These are phyloP conservation scores for Tubosaeta brunneosetosa DNA, from an alignment of 768 basidiomycete genomes.

Conservation along the genomic window DNA sequence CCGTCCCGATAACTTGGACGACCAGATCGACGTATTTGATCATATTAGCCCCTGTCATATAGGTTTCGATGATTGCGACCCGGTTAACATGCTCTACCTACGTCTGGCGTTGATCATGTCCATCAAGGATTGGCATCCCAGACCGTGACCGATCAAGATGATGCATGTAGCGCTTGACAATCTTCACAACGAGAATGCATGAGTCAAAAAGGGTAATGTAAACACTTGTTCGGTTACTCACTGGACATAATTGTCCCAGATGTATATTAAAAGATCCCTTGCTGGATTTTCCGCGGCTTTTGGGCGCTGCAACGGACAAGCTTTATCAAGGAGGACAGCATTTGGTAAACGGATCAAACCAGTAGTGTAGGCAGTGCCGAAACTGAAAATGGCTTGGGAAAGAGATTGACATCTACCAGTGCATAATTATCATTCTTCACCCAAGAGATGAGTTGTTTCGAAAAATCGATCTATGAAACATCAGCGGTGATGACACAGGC, in stretches of 20 bases:
- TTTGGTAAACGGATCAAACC: conserved; percentile 25
- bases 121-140: conserved; percentile 73
- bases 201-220: not conserved
- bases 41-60: conserved; percentile 42
- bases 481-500: not conserved
- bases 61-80: not conserved
- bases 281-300: conserved; percentile 44
- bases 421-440: conserved; percentile 59
- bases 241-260: conserved; percentile 98
- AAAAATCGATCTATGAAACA: conserved; percentile 74
- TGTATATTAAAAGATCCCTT: conserved; percentile 64
- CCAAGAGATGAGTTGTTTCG: conserved; percentile 78
- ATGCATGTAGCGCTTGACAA: conserved; percentile 69
- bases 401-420: conserved; percentile 84
- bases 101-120: conserved; percentile 69
- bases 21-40: conserved; percentile 64
- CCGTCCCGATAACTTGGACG: conserved; percentile 73
- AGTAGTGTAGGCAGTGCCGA: conserved; percentile 22
- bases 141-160: conserved; percentile 83
- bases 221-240: conserved; percentile 36
- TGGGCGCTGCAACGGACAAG: conserved; percentile 28
- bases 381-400: conserved; percentile 48
- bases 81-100: conserved; percentile 31
- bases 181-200: conserved; percentile 34
- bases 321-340: not conserved